Percentiles rank a stretch among this genome's conserved stretches.
phyloP scores from a whole-genome alignment of 2,329 filamentous ascomycete genomes.

The Drechmeria coniospora region DNA sequence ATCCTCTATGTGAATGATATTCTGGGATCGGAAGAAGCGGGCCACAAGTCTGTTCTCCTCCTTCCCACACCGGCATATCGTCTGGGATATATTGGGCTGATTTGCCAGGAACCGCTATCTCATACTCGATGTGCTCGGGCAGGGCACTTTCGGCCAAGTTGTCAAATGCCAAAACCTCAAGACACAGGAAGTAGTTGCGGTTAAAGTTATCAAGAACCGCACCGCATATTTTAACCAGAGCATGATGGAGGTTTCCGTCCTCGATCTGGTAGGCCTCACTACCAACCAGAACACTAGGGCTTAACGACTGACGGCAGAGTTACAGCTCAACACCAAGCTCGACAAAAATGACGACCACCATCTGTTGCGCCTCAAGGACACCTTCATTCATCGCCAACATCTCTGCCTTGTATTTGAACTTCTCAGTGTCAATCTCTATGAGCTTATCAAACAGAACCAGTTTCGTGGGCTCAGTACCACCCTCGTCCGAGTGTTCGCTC shows the following conservation, averaged over 20 bases:
- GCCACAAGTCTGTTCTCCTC: constrained; percentile 63
- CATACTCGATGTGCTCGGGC: constrained; percentile 89
- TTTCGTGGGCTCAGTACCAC: constrained; percentile 96
- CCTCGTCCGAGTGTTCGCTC: constrained; percentile 89
- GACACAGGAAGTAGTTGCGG: constrained; percentile 94
- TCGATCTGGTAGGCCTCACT: constrained; percentile 60
- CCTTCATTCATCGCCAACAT: constrained; percentile 95
- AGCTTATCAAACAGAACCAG: constrained; percentile 98
- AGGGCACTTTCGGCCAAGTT: constrained; percentile 96
- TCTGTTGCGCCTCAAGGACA: constrained; percentile 84
- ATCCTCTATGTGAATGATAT: constrained; percentile 99
- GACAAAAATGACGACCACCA: constrained; percentile 99
- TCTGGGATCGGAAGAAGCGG: constrained; percentile 89
- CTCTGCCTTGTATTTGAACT: constrained; percentile 93
- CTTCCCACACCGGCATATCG: background rate
- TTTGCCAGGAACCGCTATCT: constrained; percentile 70
- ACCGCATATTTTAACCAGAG: constrained; percentile 99
- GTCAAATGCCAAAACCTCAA: constrained; percentile 98
- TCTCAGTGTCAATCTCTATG: constrained; percentile 92
- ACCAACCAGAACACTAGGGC: background rate
- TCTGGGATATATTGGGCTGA: background rate
- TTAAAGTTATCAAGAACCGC: constrained; percentile 98
- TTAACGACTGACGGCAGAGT: constrained; percentile 10
- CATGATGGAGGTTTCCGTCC: constrained; percentile 99
- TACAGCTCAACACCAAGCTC: constrained; percentile 85